These are phyloP conservation scores for Nicotiana knightiana DNA, from an alignment of 257 asterid species.

Conservation along the genomic window DNA sequence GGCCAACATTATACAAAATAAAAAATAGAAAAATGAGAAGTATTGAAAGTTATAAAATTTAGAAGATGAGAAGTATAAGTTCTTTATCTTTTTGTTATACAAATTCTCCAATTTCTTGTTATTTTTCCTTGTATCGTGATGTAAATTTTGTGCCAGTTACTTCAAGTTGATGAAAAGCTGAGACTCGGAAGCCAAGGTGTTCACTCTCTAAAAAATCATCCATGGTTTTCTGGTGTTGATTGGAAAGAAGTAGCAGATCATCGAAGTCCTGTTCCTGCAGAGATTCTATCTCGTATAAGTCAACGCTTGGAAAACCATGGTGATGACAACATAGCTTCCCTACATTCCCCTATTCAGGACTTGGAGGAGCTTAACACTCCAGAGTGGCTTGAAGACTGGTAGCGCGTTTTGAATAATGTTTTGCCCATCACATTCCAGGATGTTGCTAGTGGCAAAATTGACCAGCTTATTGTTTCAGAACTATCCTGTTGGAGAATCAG, in stretches of 20 bases:
- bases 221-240: conserved; percentile 71
- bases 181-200: conserved; percentile 79
- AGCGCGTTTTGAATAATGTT: conserved; percentile 11
- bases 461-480: neutral
- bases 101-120: conserved; percentile 1
- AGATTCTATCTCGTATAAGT: conserved; percentile 57
- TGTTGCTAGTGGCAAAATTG: neutral
- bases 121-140: neutral
- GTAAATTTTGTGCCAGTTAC: conserved; percentile 39
- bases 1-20: no score
- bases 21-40: no score
- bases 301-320: conserved; percentile 39
- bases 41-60: no score
- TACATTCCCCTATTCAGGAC: conserved; percentile 37
- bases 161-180: conserved; percentile 70
- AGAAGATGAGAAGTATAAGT: no score
- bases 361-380: conserved; percentile 56
- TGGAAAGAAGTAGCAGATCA: conserved; percentile 59
- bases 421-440: neutral
- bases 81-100: neutral
- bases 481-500: neutral
- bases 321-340: conserved; percentile 32
- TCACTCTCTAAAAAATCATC: conserved; percentile 64
- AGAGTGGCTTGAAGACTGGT: conserved; percentile 92
- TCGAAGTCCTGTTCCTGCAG: conserved; percentile 44